Conservation (phyloP, 495 filamentous ascomycete genomes). For the Tuber borchii region DNA sequence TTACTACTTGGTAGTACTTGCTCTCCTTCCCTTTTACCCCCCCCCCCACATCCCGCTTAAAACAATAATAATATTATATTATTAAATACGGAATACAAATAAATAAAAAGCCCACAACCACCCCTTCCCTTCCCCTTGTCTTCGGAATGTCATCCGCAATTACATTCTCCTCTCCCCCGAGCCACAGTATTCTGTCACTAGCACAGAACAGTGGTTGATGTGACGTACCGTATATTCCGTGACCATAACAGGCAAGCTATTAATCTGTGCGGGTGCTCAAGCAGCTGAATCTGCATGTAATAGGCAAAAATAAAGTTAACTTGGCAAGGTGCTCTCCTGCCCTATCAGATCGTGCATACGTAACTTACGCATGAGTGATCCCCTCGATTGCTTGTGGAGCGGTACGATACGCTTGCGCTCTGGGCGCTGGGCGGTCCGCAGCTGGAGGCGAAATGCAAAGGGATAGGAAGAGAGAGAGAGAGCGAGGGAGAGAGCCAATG, state of each 20-base stretch:
- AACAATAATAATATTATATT: background rate
- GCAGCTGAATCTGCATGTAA: background rate
- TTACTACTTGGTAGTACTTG: background rate
- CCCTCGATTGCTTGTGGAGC: background rate
- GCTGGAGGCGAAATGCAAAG: background rate
- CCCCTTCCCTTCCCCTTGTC: background rate
- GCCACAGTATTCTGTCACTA: background rate
- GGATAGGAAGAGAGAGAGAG: background rate
- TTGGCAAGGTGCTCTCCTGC: background rate
- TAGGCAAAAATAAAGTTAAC: background rate
- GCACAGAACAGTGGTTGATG: background rate
- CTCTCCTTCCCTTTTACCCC: background rate
- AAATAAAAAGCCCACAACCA: background rate
- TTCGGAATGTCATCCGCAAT: constrained; percentile 1
- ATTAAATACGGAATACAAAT: background rate
- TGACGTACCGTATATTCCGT: background rate
- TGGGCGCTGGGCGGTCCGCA: background rate
- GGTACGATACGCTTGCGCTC: background rate
- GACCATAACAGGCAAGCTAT: background rate
- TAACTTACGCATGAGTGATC: background rate
- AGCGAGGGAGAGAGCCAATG: background rate
- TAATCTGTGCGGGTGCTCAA: background rate
- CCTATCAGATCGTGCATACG: background rate
- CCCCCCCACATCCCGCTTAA: background rate
- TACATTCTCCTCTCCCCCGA: background rate